Evolutionary conservation across 116 monocot species (phyloP), one percentile per base, ranked within the genome.

Genomic region (Phalaenopsis hybrid): DNA sequence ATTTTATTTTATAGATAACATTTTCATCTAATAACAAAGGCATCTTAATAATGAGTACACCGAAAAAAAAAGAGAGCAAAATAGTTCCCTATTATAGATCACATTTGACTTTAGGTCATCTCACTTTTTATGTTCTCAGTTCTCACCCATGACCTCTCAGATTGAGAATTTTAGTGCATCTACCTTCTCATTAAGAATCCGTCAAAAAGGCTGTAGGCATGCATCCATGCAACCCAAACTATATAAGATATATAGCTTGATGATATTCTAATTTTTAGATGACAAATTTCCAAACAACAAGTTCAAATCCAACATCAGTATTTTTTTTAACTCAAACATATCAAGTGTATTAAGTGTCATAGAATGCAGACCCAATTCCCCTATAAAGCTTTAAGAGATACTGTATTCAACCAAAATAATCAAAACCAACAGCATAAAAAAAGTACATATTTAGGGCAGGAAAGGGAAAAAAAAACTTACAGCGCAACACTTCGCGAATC

Each of bases 401-500:
- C 5, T 13, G 21, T 34, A 21, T 20, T 75, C 45, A 55, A 75
- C 44, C 6, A n/a, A 46, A n/a, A 16, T 55, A 55, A 73, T 73
- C 37, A 73, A 41, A 31, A 37, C 1, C 8, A 73, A 25, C 23
- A 23, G 25, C 41, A 3, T 1, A 41, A 41, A 2, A 34, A 55
- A 55, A 31, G 41, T 73, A 34, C 72, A 73, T 16, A 37, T 44
- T 45, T 46, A 44, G 75, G 45, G 6, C 12, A 28, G 8, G 57
- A 82, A 61, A 76, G 10, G 12, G 78, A 23, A 16, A 55, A 81
- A 57, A 58, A 58, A 59, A 86, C 93, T 99, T 82, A 99, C 98
- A 93, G 20, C 93, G 95, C 81, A 99, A 73, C 25, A 95, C 98
- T 78, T 99, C 98, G 2, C 90, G 90, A 69, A 99, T 88, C 91